These are phyloP conservation scores for Mycotypha africana DNA, from an alignment of 371 early-diverging fungal genomes.

Conservation along the genomic window DNA sequence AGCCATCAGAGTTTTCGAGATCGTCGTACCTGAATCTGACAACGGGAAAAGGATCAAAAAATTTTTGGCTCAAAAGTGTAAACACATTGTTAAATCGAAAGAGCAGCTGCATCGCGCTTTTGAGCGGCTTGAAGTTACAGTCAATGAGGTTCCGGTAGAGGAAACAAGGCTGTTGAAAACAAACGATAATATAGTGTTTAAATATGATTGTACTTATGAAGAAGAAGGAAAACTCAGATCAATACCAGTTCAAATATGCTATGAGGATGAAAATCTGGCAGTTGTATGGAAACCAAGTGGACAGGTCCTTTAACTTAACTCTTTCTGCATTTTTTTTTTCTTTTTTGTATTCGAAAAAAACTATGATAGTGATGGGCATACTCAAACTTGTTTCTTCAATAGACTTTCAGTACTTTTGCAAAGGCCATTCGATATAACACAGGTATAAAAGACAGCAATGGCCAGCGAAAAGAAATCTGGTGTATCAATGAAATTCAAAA, in stretches of 20 bases:
- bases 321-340: neutral
- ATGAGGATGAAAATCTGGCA: constrained; percentile 45
- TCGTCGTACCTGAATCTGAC: constrained; percentile 5
- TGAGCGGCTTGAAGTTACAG: constrained; percentile 34
- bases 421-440: constrained; percentile 21
- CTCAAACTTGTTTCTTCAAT: neutral
- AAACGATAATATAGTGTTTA: constrained; percentile 39
- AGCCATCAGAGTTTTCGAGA: too few relatives aligned
- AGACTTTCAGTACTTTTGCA: constrained; percentile 23
- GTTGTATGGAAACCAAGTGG: constrained; percentile 53
- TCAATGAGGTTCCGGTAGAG: constrained; percentile 40
- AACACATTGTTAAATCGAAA: constrained; percentile 29
- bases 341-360: neutral
- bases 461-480: constrained; percentile 21
- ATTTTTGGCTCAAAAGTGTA: constrained; percentile 20
- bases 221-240: constrained; percentile 24
- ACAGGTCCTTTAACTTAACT: constrained; percentile 27
- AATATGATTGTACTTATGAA: constrained; percentile 34
- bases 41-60: constrained; percentile 16
- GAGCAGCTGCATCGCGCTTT: constrained; percentile 28
- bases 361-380: neutral
- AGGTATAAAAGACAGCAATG: constrained; percentile 13
- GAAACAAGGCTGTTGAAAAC: constrained; percentile 36
- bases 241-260: constrained; percentile 32
- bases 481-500: constrained; percentile 37